A percentile compares a stretch with the other conserved stretches of the same genome.
Evolutionary conservation across 164 flowering plant species (phyloP).

Genomic region (Magnolia officinalis): DNA sequence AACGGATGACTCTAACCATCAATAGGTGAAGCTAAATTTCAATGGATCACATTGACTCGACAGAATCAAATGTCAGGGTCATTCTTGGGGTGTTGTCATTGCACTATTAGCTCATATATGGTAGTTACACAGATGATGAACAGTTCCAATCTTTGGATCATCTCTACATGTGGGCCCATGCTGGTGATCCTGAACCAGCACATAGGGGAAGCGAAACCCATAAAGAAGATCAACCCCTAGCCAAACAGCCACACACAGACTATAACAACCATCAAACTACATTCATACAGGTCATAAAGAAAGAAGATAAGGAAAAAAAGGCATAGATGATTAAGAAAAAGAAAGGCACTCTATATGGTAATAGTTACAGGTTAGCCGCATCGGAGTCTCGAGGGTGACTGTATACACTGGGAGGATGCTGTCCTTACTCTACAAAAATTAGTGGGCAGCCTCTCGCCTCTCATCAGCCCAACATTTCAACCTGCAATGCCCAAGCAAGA

Average conservation of each 20-base stretch:
- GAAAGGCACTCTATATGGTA: constrained; percentile 3
- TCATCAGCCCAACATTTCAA: constrained; percentile 20
- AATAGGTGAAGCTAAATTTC: too few relatives aligned
- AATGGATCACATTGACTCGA: too few relatives aligned
- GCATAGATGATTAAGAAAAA: background rate
- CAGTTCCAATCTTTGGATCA: too few relatives aligned
- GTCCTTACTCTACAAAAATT: constrained; percentile 37
- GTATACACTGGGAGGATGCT: constrained; percentile 8
- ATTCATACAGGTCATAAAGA: background rate
- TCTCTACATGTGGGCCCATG: too few relatives aligned
- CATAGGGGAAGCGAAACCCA: too few relatives aligned
- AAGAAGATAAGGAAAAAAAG: background rate
- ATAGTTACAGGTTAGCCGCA: constrained; percentile 45
- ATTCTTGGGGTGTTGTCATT: too few relatives aligned
- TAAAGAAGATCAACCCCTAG: too few relatives aligned
- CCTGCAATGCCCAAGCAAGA: constrained; percentile 28
- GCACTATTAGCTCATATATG: too few relatives aligned
- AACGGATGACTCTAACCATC: too few relatives aligned
- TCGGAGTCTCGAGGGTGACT: constrained; percentile 12
- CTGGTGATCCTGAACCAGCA: too few relatives aligned
- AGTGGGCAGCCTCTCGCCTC: constrained; percentile 22
- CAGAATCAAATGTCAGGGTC: too few relatives aligned
- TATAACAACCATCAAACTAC: background rate
- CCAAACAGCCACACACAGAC: background rate
- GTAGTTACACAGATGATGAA: too few relatives aligned